These are phyloP conservation scores for Ramularia endophylla DNA, from an alignment of 2,329 filamentous ascomycete genomes.

Conservation along the genomic window DNA sequence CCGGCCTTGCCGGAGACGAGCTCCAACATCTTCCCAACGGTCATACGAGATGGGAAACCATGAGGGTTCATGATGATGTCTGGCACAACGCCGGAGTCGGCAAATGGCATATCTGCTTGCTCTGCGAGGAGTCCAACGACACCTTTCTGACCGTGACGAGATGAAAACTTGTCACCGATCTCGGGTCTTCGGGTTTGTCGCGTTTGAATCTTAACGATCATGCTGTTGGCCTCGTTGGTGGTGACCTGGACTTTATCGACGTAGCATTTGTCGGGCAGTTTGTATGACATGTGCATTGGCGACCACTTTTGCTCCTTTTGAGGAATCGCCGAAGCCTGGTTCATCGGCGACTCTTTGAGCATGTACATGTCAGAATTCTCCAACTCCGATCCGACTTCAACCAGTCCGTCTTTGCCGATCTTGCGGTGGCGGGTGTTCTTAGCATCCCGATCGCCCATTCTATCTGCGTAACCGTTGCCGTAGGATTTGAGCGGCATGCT, in stretches of 20 bases:
- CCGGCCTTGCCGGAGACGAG: constrained; percentile 92
- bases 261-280: constrained; percentile 57
- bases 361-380: constrained; percentile 78
- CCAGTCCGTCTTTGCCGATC: constrained; percentile 81
- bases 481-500: constrained; percentile 82
- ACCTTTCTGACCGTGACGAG: constrained; percentile 96
- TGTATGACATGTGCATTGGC: constrained; percentile 56
- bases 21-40: constrained; percentile 95
- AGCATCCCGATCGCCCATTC: constrained; percentile 53
- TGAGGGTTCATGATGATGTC: constrained; percentile 99
- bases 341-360: constrained; percentile 79
- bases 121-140: constrained; percentile 95
- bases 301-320: constrained; percentile 25
- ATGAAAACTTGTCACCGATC: constrained; percentile 97
- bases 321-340: constrained; percentile 54
- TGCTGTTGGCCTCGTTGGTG: constrained; percentile 77
- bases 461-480: constrained; percentile 65
- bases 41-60: constrained; percentile 99
- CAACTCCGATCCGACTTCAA: constrained; percentile 76
- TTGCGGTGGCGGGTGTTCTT: constrained; percentile 54
- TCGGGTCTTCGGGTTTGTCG: constrained; percentile 94
- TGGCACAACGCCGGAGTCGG: constrained; percentile 81
- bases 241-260: constrained; percentile 97
- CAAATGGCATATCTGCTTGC: constrained; percentile 95
- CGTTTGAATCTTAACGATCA: constrained; percentile 88